Evolutionary conservation across 75 land plant species (phyloP), one percentile per base, ranked within the genome.

Genomic region (Ceratopteris richardii): DNA sequence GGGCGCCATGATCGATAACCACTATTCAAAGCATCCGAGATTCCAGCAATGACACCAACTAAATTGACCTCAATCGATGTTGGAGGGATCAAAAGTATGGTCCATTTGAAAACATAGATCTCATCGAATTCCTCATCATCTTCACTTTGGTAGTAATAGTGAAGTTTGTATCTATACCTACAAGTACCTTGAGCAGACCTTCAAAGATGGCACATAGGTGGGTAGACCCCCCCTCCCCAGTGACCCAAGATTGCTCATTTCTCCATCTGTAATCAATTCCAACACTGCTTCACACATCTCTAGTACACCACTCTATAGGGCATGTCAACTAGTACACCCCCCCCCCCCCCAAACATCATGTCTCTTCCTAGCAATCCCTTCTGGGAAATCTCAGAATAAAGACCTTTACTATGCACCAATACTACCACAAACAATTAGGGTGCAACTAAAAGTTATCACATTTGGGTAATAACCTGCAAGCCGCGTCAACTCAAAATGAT

Each of bases 231-330:
- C 82, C 82, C n/a, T n/a, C n/a, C 48, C 79, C 82, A 64, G 76
- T 80, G 6, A 82, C 82, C 85, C 85, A 82, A 39, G 79, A 79
- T 62, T 82, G 85, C 57, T 82, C 85, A 56, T 79, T 82, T 36
- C 85, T 71, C 84, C 84, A 82, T 82, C 85, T 79, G 33, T 82
- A 83, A 52, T 82, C 83, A 5, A 82, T 72, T 14, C 86, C 83
- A 1, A 82, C 80, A 0, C 86, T 83, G 26, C 79, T 75, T 83
- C 86, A 80, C 36, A 58, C 66, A 80, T 71, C 48, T 82, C 86
- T 61, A 82, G 54, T 3, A 79, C 72, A 54, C 86, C 86, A 19
- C n/a, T n/a, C n/a, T n/a, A n/a, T n/a, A n/a, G n/a, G n/a, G n/a
- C n/a, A n/a, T n/a, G n/a, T n/a, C n/a, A n/a, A n/a, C n/a, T n/a